These are phyloP conservation scores for Dactylellina parvicollis DNA, from an alignment of 2,329 filamentous ascomycete genomes.

Conservation along the genomic window DNA sequence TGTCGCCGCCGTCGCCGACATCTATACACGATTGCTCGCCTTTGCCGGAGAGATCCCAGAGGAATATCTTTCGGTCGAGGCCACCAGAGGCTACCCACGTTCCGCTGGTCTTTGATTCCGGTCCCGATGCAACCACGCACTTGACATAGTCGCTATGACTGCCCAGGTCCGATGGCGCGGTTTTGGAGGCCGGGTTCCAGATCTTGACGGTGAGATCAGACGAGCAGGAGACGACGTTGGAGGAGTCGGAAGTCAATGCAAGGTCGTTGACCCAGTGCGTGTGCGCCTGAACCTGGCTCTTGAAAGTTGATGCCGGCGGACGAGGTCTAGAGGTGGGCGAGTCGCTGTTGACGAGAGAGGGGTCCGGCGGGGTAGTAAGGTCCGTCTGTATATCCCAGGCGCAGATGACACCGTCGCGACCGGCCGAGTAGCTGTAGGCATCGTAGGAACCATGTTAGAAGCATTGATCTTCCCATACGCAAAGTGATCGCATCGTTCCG, in stretches of 20 bases:
- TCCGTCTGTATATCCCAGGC: constrained; percentile 89
- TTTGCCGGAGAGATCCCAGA: constrained; percentile 86
- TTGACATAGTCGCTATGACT: constrained; percentile 97
- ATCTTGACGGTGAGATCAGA: constrained; percentile 94
- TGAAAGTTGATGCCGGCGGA: constrained; percentile 68
- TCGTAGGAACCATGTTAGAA: constrained; percentile 55
- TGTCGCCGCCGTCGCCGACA: constrained; percentile 75
- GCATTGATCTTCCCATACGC: background rate
- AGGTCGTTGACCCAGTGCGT: constrained; percentile 98
- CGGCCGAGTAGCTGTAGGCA: constrained; percentile 82
- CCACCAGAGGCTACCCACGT: constrained; percentile 91
- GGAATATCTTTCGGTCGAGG: constrained; percentile 86
- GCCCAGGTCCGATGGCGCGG: constrained; percentile 72
- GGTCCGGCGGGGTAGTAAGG: constrained; percentile 63
- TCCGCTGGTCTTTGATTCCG: constrained; percentile 70
- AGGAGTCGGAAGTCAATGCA: constrained; percentile 78
- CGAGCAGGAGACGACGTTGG: constrained; percentile 84
- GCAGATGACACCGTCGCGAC: constrained; percentile 93
- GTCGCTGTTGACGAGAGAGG: constrained; percentile 49
- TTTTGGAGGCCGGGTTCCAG: constrained; percentile 78
- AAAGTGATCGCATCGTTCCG: background rate
- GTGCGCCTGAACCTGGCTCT: constrained; percentile 75
- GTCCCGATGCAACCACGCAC: constrained; percentile 73
- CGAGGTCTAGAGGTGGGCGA: constrained; percentile 37
- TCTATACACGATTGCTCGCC: constrained; percentile 89